Percentiles rank a stretch among this genome's conserved stretches.
These are phyloP conservation scores for Pythium apleroticum DNA, from an alignment of 352 stramenopile genomes.

Conservation along the genomic window DNA sequence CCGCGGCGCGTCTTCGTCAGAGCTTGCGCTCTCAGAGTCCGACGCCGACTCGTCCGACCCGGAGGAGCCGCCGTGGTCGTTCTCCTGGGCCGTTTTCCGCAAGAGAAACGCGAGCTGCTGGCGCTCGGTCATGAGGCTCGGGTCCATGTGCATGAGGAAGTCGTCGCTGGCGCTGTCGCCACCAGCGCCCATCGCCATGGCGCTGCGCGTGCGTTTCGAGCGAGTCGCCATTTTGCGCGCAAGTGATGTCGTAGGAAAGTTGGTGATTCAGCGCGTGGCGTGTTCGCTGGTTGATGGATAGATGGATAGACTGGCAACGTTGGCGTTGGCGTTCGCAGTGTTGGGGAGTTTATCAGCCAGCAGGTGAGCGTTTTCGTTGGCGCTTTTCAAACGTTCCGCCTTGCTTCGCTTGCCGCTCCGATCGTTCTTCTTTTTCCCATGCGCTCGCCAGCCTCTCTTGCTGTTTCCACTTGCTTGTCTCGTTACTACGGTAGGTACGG, in stretches of 20 bases:
- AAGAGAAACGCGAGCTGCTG: slow-evolving; percentile 79
- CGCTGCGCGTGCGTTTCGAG: slow-evolving; percentile 19
- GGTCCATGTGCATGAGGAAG: slow-evolving; percentile 39
- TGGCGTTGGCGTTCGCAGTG: background rate
- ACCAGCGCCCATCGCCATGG: background rate
- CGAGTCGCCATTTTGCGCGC: slow-evolving; percentile 23
- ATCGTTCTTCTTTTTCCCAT: slow-evolving; percentile 15
- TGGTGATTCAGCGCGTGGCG: slow-evolving; percentile 1
- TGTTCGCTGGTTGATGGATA: background rate
- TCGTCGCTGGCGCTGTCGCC: slow-evolving; percentile 18
- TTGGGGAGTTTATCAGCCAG: background rate
- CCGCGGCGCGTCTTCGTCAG: slow-evolving; percentile 33
- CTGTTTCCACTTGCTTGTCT: slow-evolving; percentile 12
- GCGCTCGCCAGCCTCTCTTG: slow-evolving; percentile 3
- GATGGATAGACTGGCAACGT: slow-evolving; percentile 14
- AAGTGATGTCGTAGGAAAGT: background rate
- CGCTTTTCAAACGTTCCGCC: slow-evolving; percentile 18
- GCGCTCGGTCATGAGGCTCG: slow-evolving; percentile 77
- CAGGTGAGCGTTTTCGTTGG: slow-evolving; percentile 13
- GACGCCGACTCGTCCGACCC: slow-evolving; percentile 5
- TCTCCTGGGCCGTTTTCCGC: slow-evolving; percentile 59
- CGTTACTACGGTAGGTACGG: slow-evolving; percentile 3
- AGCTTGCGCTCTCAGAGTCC: slow-evolving; percentile 27
- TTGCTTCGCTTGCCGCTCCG: slow-evolving; percentile 12
- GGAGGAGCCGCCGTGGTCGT: slow-evolving; percentile 15